Evolutionary conservation across 345 rosid genomes (phyloP).

Genomic region (Hevea brasiliensis): DNA sequence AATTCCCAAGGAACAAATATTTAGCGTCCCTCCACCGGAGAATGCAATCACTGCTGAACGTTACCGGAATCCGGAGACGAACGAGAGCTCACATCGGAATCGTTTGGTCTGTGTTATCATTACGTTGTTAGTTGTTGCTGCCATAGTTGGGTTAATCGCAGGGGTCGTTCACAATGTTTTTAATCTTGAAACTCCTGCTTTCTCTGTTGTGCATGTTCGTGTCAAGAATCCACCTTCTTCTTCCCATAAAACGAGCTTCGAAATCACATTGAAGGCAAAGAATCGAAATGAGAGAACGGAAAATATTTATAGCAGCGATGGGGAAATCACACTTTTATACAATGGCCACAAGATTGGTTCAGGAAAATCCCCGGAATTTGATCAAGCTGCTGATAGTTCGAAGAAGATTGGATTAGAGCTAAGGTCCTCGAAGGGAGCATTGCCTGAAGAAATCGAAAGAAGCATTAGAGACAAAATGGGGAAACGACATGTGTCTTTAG

Average conservation of each 20-base stretch:
- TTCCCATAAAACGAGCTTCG: not conserved
- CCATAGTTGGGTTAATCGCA: slow-evolving; percentile 21
- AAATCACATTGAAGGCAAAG: slow-evolving; percentile 29
- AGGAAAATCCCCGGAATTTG: slow-evolving; percentile 37
- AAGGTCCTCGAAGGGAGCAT: not conserved
- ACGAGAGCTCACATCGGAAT: slow-evolving; percentile 10
- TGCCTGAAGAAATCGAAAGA: not conserved
- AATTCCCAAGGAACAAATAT: slow-evolving; percentile 68
- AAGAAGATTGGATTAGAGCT: slow-evolving; percentile 9
- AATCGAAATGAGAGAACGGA: slow-evolving; percentile 42
- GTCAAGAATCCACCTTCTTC: slow-evolving; percentile 17
- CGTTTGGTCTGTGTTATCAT: slow-evolving; percentile 29
- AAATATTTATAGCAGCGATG: slow-evolving; percentile 31
- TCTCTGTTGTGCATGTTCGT: slow-evolving; percentile 20
- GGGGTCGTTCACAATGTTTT: slow-evolving; percentile 6
- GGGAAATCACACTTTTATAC: slow-evolving; percentile 29
- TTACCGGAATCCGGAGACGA: slow-evolving; percentile 24
- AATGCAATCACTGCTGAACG: slow-evolving; percentile 50
- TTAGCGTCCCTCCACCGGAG: slow-evolving; percentile 58
- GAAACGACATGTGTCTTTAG: slow-evolving; percentile 24
- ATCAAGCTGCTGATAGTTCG: slow-evolving; percentile 28
- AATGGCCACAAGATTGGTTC: slow-evolving; percentile 39
- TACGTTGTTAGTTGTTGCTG: slow-evolving; percentile 21
- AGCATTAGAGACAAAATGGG: slow-evolving; percentile 17
- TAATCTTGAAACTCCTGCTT: slow-evolving; percentile 26